Evolutionary conservation across 129 eudicot genomes (phyloP), one percentile per base, ranked within the genome.

Genomic region (Artemisia tridentata): DNA sequence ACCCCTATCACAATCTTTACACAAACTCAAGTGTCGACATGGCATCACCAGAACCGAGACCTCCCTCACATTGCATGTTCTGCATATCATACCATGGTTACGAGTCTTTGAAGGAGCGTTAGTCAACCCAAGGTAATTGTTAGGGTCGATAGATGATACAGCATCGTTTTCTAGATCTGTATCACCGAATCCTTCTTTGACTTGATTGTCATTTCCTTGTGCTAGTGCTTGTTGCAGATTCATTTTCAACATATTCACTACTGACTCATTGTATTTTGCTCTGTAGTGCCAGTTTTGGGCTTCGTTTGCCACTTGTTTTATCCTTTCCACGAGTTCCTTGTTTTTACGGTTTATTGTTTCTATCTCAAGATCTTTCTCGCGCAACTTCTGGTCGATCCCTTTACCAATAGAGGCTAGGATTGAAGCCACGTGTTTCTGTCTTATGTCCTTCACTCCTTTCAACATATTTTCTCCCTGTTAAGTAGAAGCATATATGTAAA

Each of bases 201-300:
- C 61, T 75, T 83, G 88, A 3, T 58, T 76, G 45, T 87, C 93
- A 69, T 72, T 76, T 25, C 91, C 95, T 62, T 81, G 86, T 65
- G 89, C 82, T 21, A 85, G 73, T 52, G 92, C 92, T 70, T 87
- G 95, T 51, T 90, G 89, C 1, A 95, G 89, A 52, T 95, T 90
- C 10, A 80, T 75, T 74, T 84, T 87, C 65, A 95, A 74, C 59
- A 86, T 75, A 55, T 90, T 86, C 8, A 88, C 86, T 7, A 86
- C 76, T 2, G 97, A 90, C 68, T 95, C 99, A 14, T 90, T 95
- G 91, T 90, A 95, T 80, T 95, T 95, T 13, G 99, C 97, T 77
- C 83, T 74, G 72, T 86, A 84, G 75, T 90, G 93, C 99, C 99
- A 95, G 21, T 84, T 88, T 50, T 95, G 97, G 77, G 99, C 89